A percentile compares a stretch with the other conserved stretches of the same genome.
Evolutionary conservation across 768 basidiomycete genomes (phyloP).

Genomic region (Lepiota subincarnata): DNA sequence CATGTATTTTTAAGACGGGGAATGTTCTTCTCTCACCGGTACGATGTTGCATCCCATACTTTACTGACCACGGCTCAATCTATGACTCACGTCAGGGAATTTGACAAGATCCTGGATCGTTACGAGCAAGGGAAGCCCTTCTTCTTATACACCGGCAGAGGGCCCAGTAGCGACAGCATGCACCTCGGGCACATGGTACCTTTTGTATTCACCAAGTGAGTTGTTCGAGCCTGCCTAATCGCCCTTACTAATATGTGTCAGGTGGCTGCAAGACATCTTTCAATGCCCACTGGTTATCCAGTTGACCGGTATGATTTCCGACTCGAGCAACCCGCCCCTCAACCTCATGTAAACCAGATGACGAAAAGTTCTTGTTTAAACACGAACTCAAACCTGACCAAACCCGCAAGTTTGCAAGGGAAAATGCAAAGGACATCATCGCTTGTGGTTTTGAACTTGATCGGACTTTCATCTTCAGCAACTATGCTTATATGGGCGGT

Average conservation of each 20-base stretch:
- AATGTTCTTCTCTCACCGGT: constrained; percentile 99
- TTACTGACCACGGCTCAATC: not conserved
- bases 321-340: not conserved
- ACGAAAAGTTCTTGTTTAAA: constrained; percentile 99
- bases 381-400: constrained; percentile 90
- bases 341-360: constrained; percentile 48
- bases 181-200: constrained; percentile 98
- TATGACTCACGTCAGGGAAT: constrained; percentile 55
- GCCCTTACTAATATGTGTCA: constrained; percentile 24
- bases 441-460: constrained; percentile 90
- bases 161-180: constrained; percentile 95
- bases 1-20: constrained; percentile 87
- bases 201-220: constrained; percentile 94
- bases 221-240: constrained; percentile 10
- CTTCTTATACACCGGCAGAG: constrained; percentile 96
- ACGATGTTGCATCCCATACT: constrained; percentile 19
- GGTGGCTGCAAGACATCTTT: constrained; percentile 97
- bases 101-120: constrained; percentile 89
- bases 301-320: constrained; percentile 66
- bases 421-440: constrained; percentile 95
- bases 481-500: constrained; percentile 87
- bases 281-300: constrained; percentile 93
- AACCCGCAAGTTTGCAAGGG: constrained; percentile 72
- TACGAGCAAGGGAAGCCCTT: constrained; percentile 97
- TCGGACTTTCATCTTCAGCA: constrained; percentile 96